Evolutionary conservation across 805 yeast species (phyloP).

Genomic region (Zygosaccharomyces siamensis): DNA sequence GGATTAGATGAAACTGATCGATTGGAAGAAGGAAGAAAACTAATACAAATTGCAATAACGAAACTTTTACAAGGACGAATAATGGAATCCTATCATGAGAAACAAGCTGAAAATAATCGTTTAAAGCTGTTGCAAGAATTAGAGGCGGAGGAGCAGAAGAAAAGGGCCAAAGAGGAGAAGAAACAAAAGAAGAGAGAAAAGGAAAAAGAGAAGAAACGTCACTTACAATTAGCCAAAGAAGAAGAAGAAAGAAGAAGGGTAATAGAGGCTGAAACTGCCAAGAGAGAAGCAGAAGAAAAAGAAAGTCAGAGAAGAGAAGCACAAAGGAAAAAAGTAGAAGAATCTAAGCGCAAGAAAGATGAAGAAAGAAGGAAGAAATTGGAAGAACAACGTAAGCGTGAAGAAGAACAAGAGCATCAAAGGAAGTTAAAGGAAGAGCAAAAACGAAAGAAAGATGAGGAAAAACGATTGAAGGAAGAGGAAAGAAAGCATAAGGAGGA

Average conservation of each 20-base stretch:
- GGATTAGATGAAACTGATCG: slow-evolving; percentile 57
- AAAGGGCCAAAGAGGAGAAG: slow-evolving; percentile 61
- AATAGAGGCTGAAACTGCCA: slow-evolving; percentile 50
- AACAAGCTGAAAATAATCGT: slow-evolving; percentile 70
- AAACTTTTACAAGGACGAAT: slow-evolving; percentile 70
- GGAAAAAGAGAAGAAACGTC: slow-evolving; percentile 63
- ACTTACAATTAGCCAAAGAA: slow-evolving; percentile 57
- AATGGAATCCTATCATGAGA: slow-evolving; percentile 71
- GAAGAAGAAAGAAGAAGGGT: slow-evolving; percentile 55
- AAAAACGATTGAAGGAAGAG: slow-evolving; percentile 34
- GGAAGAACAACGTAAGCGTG: slow-evolving; percentile 40
- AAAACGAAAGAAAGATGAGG: slow-evolving; percentile 38
- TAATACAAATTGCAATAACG: slow-evolving; percentile 76
- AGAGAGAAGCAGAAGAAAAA: slow-evolving; percentile 38
- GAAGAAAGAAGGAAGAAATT: slow-evolving; percentile 39
- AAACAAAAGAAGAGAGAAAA: slow-evolving; percentile 62
- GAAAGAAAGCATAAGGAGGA: slow-evolving; percentile 29
- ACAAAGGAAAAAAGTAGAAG: slow-evolving; percentile 39
- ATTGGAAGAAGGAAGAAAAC: slow-evolving; percentile 70
- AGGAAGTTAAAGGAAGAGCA: slow-evolving; percentile 38
- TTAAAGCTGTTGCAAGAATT: slow-evolving; percentile 59
- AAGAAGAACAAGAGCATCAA: slow-evolving; percentile 39
- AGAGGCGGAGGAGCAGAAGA: slow-evolving; percentile 62
- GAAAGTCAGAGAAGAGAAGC: slow-evolving; percentile 40
- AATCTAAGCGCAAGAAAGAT: slow-evolving; percentile 36